Percentiles rank a stretch among this genome's conserved stretches.
These are phyloP conservation scores for Knoxdaviesia capensis DNA, from an alignment of 2,329 filamentous ascomycete genomes.

Conservation along the genomic window DNA sequence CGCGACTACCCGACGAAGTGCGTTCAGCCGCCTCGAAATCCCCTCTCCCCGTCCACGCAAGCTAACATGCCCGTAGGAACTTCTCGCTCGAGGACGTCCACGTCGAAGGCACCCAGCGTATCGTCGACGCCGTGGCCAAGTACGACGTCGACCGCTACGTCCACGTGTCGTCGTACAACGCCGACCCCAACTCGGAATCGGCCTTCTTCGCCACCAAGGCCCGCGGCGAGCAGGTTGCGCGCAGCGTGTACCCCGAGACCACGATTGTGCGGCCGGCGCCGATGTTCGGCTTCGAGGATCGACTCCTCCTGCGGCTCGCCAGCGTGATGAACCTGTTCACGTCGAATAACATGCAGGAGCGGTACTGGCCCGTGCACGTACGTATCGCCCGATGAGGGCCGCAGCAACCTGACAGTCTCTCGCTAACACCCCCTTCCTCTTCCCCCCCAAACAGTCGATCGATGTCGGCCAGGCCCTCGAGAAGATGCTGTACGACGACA, in stretches of 20 bases:
- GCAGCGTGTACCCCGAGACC: slow-evolving; percentile 85
- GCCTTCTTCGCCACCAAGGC: slow-evolving; percentile 89
- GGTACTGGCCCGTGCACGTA: slow-evolving; percentile 81
- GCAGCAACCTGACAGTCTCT: no score
- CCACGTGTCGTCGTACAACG: slow-evolving; percentile 91
- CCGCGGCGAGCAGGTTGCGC: slow-evolving; percentile 62
- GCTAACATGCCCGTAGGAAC: slow-evolving; percentile 44
- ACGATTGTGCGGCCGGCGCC: slow-evolving; percentile 90
- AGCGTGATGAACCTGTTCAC: slow-evolving; percentile 66
- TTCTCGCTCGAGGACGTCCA: slow-evolving; percentile 86
- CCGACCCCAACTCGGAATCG: slow-evolving; percentile 56
- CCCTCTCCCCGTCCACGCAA: background rate
- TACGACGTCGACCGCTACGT: slow-evolving; percentile 96
- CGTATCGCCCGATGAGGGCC: slow-evolving; percentile 8
- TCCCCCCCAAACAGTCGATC: slow-evolving; percentile 36
- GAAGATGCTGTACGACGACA: slow-evolving; percentile 78
- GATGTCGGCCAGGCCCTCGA: slow-evolving; percentile 83
- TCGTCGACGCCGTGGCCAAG: slow-evolving; percentile 85
- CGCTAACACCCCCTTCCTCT: background rate
- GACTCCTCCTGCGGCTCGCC: slow-evolving; percentile 71
- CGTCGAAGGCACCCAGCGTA: slow-evolving; percentile 78
- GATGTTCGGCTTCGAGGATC: slow-evolving; percentile 89
- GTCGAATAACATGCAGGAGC: slow-evolving; percentile 82
- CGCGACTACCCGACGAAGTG: slow-evolving; percentile 93
- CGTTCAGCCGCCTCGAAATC: slow-evolving; percentile 9